Evolutionary conservation across 2,329 filamentous ascomycete species (phyloP), one percentile per base, ranked within the genome.

Genomic region (Clathrospora elynae): DNA sequence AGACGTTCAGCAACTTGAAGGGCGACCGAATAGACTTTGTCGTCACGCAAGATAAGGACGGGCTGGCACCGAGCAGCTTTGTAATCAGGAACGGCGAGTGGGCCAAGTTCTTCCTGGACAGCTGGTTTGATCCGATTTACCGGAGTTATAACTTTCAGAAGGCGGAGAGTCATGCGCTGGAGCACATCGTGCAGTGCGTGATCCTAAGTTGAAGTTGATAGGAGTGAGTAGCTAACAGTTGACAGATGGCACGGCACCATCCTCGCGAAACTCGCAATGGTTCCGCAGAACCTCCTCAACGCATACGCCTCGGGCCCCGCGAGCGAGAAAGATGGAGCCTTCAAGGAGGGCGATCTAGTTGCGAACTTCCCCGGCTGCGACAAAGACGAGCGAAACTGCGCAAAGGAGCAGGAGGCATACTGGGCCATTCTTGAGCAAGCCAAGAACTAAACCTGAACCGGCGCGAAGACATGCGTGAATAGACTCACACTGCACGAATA

Each of bases 91-190:
- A 87, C 48, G 90, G 91, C 14, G 89, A 93, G 41, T 99, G 92
- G 89, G 87, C 88, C 30, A 87, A 87, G 64, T 99, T 88, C 75
- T 89, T 99, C 64, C 72, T 97, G 12, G 93, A 99, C 67, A 87
- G 88, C 1, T 99, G 93, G 93, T 95, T 93, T 64, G 90, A 97
- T 67, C 93, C 93, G 33, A 75, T 97, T 29, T 99, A 95, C 72
- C 81, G 92, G 52, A 88, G 80, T 56, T 99, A 99, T 74, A 95
- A 96, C 66, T 99, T 99, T 64, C 89, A 95, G 64, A 96, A 95
- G 69, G 91, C 90, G 0, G 93, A 99, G 71, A 82, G 79, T 16
- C 92, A 99, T 75, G 91, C 92, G 35, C 72, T 99, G 75, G 93
- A 78, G 57, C 76, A 78, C 51, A 74, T 78, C 34, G 75, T 78